A percentile compares a stretch with the other conserved stretches of the same genome.
Conservation (phyloP, 495 filamentous ascomycete species). For the Tuber umbilicatum region DNA sequence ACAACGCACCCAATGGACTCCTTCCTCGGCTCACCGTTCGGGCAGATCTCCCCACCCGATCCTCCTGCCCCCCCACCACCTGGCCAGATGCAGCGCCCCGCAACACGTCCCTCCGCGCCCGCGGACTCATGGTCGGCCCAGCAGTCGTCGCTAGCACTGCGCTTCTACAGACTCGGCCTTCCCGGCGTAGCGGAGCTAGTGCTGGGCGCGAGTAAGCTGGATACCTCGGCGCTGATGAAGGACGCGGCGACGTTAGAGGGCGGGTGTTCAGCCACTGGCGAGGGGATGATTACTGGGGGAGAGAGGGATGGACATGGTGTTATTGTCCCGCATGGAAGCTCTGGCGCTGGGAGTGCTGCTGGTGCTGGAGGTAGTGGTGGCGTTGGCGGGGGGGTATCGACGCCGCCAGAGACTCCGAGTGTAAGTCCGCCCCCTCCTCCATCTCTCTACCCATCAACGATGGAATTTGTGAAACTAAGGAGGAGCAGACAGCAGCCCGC, state of each 20-base stretch:
- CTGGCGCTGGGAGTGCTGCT: conserved; percentile 2
- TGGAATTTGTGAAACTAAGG: conserved; percentile 7
- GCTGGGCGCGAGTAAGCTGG: conserved; percentile 23
- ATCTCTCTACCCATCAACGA: neutral
- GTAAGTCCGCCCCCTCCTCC: conserved; percentile 13
- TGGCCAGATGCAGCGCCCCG: conserved; percentile 20
- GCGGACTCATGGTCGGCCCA: conserved; percentile 28
- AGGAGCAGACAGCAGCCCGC: conserved; percentile 21
- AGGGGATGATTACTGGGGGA: neutral
- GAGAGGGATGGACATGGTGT: conserved; percentile 14
- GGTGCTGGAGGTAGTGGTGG: conserved; percentile 11
- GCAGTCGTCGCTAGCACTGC: conserved; percentile 30
- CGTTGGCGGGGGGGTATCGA: conserved; percentile 24
- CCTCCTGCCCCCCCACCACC: conserved; percentile 28
- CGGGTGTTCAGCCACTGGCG: neutral
- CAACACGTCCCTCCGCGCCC: conserved; percentile 16
- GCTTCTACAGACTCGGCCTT: conserved; percentile 29
- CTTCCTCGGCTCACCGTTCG: conserved; percentile 31
- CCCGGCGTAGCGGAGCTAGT: conserved; percentile 31
- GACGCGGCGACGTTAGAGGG: conserved; percentile 23
- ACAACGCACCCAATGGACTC: conserved; percentile 18
- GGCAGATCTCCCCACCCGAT: conserved; percentile 34
- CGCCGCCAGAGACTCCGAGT: conserved; percentile 33
- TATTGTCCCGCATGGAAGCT: conserved; percentile 6
- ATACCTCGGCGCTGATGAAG: conserved; percentile 28